Base-by-base conservation (phyloP, 2,329 filamentous ascomycete species). In the Acephala macrosclerotiorum region DNA sequence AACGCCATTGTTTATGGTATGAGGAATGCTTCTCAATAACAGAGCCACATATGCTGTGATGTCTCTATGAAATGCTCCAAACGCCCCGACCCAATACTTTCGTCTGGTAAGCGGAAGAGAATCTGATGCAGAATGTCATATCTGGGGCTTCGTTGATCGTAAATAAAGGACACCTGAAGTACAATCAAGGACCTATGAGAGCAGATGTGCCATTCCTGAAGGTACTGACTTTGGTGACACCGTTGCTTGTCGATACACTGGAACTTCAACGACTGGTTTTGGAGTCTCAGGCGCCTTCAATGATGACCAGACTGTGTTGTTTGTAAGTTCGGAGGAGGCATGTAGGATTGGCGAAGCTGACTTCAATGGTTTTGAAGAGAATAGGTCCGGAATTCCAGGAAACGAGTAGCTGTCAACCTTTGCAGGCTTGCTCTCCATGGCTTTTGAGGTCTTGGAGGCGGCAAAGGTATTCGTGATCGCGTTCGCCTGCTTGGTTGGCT, bases 401-500 rank as follows among this genome's bases (percentile, higher is more conserved):
- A 38, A 68, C 55, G 42, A 51, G 1, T 35, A 58, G 53, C 22
- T 29, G 14, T 59, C 47, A 26, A 49, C 36, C 49, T 62, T 67
- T 36, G 47, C 65, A 56, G 61, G 25, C 55, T 63, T 58, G 11
- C 56, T 66, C 55, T 47, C 59, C 18, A 65, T 29, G 3, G 58
- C 5, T 56, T 69, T 74, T 11, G 73, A 40, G n/a, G 67, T 47
- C 25, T 76, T 77, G 2, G 73, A 70, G 16, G 68, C 62, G 9
- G 61, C 65, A 49, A 76, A 76, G 8, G 70, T 67, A 22, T 65
- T 72, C 7, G 67, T 75, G 59, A 76, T 75, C 25, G 66, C 70
- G 56, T 73, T 72, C 2, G 45, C 25, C 2, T 58, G 58, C 40
- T 67, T 70, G 12, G 25, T 69, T 29, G 72, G 69, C 45, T 71